phyloP scores from a whole-genome alignment of 495 filamentous ascomycete species.

The Penicillium lagena region DNA sequence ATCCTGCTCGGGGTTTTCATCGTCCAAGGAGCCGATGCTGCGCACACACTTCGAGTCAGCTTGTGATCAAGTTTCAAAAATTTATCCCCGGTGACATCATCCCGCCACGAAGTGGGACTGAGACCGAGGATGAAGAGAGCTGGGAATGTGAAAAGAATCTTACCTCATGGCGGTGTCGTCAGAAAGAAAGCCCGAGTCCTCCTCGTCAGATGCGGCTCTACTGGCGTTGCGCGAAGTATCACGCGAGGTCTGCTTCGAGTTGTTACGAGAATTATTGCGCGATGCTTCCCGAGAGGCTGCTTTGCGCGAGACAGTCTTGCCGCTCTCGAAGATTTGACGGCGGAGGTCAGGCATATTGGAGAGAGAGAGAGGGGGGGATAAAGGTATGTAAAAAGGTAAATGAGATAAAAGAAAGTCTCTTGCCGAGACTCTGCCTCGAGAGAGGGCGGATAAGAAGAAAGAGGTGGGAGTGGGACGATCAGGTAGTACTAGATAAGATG shows the following conservation, averaged over 20 bases:
- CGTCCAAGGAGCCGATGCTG: slow-evolving; percentile 49
- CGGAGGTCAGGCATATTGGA: slow-evolving; percentile 52
- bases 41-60: no score
- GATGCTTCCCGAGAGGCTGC: slow-evolving; percentile 69
- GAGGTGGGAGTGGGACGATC: no score
- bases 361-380: slow-evolving; percentile 6
- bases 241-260: slow-evolving; percentile 57
- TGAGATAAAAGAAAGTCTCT: background rate
- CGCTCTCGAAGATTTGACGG: slow-evolving; percentile 72
- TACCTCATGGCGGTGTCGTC: slow-evolving; percentile 68
- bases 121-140: slow-evolving; percentile 2
- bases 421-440: no score
- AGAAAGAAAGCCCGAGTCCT: slow-evolving; percentile 57
- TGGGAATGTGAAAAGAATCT: slow-evolving; percentile 19
- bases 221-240: slow-evolving; percentile 51
- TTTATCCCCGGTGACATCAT: slow-evolving; percentile 29
- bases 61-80: no score
- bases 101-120: slow-evolving; percentile 23
- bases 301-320: slow-evolving; percentile 90
- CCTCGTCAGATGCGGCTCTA: slow-evolving; percentile 68
- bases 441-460: no score
- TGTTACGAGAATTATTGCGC: slow-evolving; percentile 53
- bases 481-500: background rate
- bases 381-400: slow-evolving; percentile 5
- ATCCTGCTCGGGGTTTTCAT: slow-evolving; percentile 51